Percentiles rank a stretch among this genome's conserved stretches.
Conservation (phyloP, 768 basidiomycete species). For the Cyclocybe aegerita region DNA sequence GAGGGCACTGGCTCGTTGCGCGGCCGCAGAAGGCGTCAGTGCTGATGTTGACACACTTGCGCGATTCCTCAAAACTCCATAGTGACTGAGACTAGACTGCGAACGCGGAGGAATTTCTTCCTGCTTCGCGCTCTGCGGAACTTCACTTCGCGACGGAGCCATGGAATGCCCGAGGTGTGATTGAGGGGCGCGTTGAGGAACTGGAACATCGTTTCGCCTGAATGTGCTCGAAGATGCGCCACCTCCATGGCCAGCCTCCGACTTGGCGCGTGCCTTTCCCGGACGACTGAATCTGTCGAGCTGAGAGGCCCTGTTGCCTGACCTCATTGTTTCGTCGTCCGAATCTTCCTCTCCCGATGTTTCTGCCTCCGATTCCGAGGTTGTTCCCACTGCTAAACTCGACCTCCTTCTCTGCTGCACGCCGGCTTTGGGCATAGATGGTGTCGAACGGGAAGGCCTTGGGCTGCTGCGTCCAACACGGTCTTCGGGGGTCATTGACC, state of each 20-base stretch:
- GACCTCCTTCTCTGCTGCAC: conserved; percentile 18
- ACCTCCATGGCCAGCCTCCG: conserved; percentile 41
- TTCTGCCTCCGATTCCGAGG: conserved; percentile 29
- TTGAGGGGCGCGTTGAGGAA: conserved; percentile 20
- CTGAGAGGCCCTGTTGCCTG: conserved; percentile 9
- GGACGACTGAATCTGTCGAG: conserved; percentile 13
- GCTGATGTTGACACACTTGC: conserved; percentile 64
- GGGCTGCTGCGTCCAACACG: conserved; percentile 21
- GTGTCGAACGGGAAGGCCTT: conserved; percentile 21
- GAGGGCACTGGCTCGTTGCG: conserved; percentile 46
- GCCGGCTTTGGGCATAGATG: conserved; percentile 11
- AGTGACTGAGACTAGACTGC: conserved; percentile 34
- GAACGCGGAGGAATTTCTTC: conserved; percentile 24
- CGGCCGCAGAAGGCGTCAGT: conserved; percentile 48
- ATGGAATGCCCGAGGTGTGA: conserved; percentile 30
- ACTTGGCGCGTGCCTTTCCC: conserved; percentile 30
- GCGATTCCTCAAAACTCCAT: conserved; percentile 33
- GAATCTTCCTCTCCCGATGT: conserved; percentile 24
- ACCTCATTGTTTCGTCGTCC: conserved; percentile 20
- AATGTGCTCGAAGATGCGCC: conserved; percentile 14
- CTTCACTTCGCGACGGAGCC: conserved; percentile 10
- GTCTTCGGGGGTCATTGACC: conserved; percentile 17
- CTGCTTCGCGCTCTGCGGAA: background rate
- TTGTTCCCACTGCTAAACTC: conserved; percentile 20
- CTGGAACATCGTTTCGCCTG: conserved; percentile 14